phyloP scores from a whole-genome alignment of 768 basidiomycete species.

The Dendrothele bispora region DNA sequence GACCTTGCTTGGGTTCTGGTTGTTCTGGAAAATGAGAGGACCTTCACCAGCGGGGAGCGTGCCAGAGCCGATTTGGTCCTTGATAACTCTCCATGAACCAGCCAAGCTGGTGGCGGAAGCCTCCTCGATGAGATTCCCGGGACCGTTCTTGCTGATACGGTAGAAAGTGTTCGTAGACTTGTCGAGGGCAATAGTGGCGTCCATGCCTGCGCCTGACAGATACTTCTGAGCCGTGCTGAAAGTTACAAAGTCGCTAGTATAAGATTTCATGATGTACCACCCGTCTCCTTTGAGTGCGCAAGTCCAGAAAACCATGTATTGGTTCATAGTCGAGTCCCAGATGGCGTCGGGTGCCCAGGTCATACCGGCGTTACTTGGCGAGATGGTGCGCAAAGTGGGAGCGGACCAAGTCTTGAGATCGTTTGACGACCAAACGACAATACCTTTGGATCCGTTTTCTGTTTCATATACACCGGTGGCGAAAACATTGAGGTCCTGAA shows the following conservation, averaged over 20 bases:
- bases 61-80: not conserved
- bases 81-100: not conserved
- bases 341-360: conserved; percentile 11
- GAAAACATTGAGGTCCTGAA: conserved; percentile 8
- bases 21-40: conserved; percentile 9
- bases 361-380: conserved; percentile 8
- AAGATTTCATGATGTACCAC: conserved; percentile 7
- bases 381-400: conserved; percentile 1
- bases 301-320: conserved; percentile 8
- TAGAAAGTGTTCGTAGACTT: not conserved
- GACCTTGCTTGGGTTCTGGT: not conserved
- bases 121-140: conserved; percentile 5
- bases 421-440: conserved; percentile 10
- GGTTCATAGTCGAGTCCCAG: conserved; percentile 5
- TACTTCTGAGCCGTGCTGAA: conserved; percentile 7
- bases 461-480: conserved; percentile 4
- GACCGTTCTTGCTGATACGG: conserved; percentile 11
- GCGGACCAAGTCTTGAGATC: conserved; percentile 9
- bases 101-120: conserved; percentile 4
- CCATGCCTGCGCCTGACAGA: conserved; percentile 8
- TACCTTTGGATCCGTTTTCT: not conserved
- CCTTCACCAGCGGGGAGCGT: conserved; percentile 7
- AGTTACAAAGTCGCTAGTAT: conserved; percentile 9
- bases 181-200: conserved; percentile 4
- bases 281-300: not conserved